Evolutionary conservation across 306 rosid genomes (phyloP).

Genomic region (Lablab purpureus): DNA sequence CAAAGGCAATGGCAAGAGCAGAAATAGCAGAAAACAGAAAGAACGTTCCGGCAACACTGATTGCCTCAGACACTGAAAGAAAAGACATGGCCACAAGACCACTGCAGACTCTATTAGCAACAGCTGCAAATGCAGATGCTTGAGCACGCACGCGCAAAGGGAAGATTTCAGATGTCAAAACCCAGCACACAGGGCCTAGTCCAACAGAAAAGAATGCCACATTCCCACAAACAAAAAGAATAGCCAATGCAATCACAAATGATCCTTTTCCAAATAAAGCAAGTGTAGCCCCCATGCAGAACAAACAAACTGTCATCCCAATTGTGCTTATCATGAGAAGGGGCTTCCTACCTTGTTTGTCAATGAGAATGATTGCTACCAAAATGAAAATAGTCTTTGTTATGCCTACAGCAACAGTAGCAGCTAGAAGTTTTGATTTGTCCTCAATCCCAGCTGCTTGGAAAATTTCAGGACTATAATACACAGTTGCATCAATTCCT

Average conservation of each 20-base stretch:
- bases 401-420: conserved; percentile 89
- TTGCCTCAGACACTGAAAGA: conserved; percentile 70
- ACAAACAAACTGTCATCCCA: conserved; percentile 91
- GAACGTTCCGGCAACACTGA: conserved; percentile 74
- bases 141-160: conserved; percentile 88
- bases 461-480: conserved; percentile 89
- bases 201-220: conserved; percentile 98
- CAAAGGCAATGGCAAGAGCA: conserved; percentile 72
- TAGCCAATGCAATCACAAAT: conserved; percentile 55
- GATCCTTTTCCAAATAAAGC: conserved; percentile 64
- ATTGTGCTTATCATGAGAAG: conserved; percentile 85
- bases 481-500: conserved; percentile 96
- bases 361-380: conserved; percentile 79
- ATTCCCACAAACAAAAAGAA: conserved; percentile 83
- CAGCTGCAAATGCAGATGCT: conserved; percentile 88
- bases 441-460: conserved; percentile 72
- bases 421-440: conserved; percentile 74
- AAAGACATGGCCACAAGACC: conserved; percentile 95
- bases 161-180: conserved; percentile 87
- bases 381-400: conserved; percentile 80
- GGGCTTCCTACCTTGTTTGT: conserved; percentile 87
- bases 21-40: conserved; percentile 76
- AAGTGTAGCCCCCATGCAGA: conserved; percentile 63
- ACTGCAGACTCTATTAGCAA: conserved; percentile 85
- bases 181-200: conserved; percentile 96